Base-by-base conservation (phyloP, 345 rosid genomes). In the Camelina sativa region DNA sequence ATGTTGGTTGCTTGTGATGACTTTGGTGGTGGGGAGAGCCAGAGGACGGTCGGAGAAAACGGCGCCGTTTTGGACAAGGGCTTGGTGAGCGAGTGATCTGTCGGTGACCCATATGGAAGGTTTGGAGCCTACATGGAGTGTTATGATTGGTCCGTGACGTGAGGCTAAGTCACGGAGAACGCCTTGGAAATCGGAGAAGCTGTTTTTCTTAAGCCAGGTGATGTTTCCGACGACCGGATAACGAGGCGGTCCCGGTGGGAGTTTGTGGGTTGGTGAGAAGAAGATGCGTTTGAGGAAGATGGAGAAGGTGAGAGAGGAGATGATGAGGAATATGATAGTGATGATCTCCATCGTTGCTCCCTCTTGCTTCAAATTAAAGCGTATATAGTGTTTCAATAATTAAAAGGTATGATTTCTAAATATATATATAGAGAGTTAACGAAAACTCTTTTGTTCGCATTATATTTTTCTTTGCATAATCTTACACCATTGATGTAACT, bases 31-130 rank as follows among this genome's bases (percentile, higher is more conserved):
- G 20, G 80, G 64, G 8, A 61, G 69, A 44, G 85, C 59, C 9
- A 73, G 56, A 23, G 87, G 86, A 41, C 89, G 83, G 55, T 84
- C 80, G n/a, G 84, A 60, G 65, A 74, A 86, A 2, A 76, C 65
- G 59, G 81, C 69, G 0, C 86, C 82, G 28, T 83, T 81, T 58
- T 81, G 88, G 65, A 86, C 72, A 7, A 86, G 77, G 1, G 84
- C 80, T 54, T 84, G 79, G 69, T 86, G 80, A 23, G 85, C 82
- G 2, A 83, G 82, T 28, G 79, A 73, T 47, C 61, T 82, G 41
- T 80, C 81, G 19, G 81, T 54, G 41, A 86, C 75, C 69, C 84
- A 80, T 12, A 85, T 76, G 13, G 78, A 30, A 3, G 86, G 84
- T 13, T 41, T 69, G 5, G 83, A 72, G 55, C 82, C 78, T 1